phyloP scores from a whole-genome alignment of 2,329 filamentous ascomycete genomes.

The Fonsecaea erecta region DNA sequence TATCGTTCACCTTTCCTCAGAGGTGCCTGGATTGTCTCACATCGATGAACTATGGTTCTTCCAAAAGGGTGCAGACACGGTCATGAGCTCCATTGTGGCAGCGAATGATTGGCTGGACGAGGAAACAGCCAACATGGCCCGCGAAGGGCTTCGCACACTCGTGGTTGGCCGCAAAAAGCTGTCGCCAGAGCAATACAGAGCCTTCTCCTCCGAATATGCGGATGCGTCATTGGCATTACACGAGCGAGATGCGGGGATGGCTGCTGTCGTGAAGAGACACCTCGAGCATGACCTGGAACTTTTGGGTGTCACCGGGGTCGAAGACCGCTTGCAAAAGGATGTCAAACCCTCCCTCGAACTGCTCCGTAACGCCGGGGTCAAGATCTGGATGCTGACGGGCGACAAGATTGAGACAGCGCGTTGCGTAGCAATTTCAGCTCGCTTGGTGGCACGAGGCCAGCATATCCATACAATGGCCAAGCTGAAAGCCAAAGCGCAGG shows the following conservation, averaged over 20 bases:
- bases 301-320: conserved; percentile 94
- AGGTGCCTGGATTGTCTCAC: conserved; percentile 49
- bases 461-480: conserved; percentile 93
- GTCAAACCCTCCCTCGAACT: conserved; percentile 95
- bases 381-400: conserved; percentile 99
- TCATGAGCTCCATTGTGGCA: conserved; percentile 94
- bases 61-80: conserved; percentile 96
- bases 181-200: conserved; percentile 75
- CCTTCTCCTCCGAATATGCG: conserved; percentile 75
- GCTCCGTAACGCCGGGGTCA: conserved; percentile 93
- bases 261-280: conserved; percentile 75
- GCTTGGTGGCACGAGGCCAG: conserved; percentile 89
- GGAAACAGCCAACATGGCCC: conserved; percentile 99
- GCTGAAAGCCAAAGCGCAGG: conserved; percentile 79
- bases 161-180: conserved; percentile 93
- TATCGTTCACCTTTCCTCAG: conserved; percentile 78
- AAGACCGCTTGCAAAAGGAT: conserved; percentile 93
- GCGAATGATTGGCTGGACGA: conserved; percentile 99
- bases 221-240: conserved; percentile 80
- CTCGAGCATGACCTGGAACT: conserved; percentile 89
- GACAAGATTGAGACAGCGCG: conserved; percentile 98
- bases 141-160: conserved; percentile 89
- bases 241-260: conserved; percentile 80
- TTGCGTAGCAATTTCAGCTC: conserved; percentile 93
- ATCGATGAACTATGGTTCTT: conserved; percentile 94